Evolutionary conservation across 2,329 filamentous ascomycete species (phyloP).

Genomic region (Fusarium praegraminearum): DNA sequence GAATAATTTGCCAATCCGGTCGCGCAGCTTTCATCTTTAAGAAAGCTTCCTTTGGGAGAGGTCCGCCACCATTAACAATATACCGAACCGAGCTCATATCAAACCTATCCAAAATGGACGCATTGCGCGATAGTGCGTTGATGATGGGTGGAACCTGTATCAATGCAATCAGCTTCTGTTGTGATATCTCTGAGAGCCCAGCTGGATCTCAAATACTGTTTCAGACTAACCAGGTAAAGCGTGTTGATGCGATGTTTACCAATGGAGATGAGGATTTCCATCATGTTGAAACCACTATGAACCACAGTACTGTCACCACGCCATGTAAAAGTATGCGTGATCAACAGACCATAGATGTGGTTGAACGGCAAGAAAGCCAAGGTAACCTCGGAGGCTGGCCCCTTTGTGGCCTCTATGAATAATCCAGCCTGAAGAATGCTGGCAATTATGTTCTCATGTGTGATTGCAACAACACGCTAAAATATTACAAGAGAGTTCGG

Average conservation of each 20-base stretch:
- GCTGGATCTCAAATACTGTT: not conserved
- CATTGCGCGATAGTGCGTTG: slow-evolving; percentile 7
- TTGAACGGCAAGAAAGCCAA: slow-evolving; percentile 7
- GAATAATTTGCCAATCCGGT: slow-evolving; percentile 9
- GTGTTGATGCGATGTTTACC: slow-evolving; percentile 9
- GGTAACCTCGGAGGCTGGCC: slow-evolving; percentile 6
- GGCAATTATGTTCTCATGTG: slow-evolving; percentile 10
- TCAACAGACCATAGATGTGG: slow-evolving; percentile 10
- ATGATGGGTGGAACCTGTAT: slow-evolving; percentile 5
- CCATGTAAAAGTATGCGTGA: slow-evolving; percentile 13
- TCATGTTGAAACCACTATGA: slow-evolving; percentile 8
- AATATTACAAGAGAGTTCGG: not conserved
- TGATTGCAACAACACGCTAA: slow-evolving; percentile 10
- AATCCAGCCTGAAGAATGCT: slow-evolving; percentile 11
- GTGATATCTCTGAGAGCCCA: not conserved
- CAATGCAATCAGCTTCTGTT: not conserved
- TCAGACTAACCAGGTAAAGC: slow-evolving; percentile 9
- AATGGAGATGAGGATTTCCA: slow-evolving; percentile 13
- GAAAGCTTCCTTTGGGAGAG: slow-evolving; percentile 5
- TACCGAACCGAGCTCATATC: slow-evolving; percentile 11
- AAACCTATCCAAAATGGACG: slow-evolving; percentile 7
- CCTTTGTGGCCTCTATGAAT: slow-evolving; percentile 9
- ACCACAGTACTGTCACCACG: slow-evolving; percentile 9
- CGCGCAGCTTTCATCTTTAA: slow-evolving; percentile 5
- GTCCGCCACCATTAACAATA: slow-evolving; percentile 7